Evolutionary conservation across 179 eudicot genomes (phyloP), one percentile per base, ranked within the genome.

Genomic region (Spinacia oleracea): DNA sequence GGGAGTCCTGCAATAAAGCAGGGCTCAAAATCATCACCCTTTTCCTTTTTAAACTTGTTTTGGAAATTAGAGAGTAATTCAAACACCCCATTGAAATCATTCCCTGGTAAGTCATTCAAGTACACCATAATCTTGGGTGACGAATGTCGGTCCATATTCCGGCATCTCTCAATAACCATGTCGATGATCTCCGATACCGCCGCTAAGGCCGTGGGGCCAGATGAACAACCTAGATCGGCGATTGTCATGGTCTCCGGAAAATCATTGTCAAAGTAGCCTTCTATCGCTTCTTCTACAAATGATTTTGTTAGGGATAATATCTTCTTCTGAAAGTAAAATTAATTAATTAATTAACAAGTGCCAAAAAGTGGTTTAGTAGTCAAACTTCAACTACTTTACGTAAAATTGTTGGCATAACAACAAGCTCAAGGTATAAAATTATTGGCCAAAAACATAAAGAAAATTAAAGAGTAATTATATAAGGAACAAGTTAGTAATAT

Each of bases 221-320:
- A 87, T 8, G 92, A 86, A 78, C 94, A 90, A 0, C 94, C 94
- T 15, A 90, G 76, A 40, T 90, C 94, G 0, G 88, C 92, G 12
- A 90, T 78, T 1, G 82, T 86, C 71, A 90, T 69, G 66, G 86
- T 86, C 50, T 6, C 45, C 0, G 85, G 81, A 1, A 62, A 15
- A 11, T 82, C 56, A 21, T 70, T 72, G 6, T 11, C n/a, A 18
- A 86, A 58, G 72, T 77, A 48, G 55, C 82, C 85, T 1, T 23
- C 34, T 9, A 91, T 65, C 25, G 90, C 88, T 84, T 79, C 86
- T 55, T 82, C 81, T 5, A 89, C 60, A 21, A 83, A 79, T 11
- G 91, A 60, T 27, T 75, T 78, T 45, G 86, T 80, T 5, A 81
- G 31, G 2, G 85, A 81, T 72, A 91, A 63, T 83, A 91, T 80